Base-by-base conservation (phyloP, 2,329 filamentous ascomycete species). In the Venturia asperata region DNA sequence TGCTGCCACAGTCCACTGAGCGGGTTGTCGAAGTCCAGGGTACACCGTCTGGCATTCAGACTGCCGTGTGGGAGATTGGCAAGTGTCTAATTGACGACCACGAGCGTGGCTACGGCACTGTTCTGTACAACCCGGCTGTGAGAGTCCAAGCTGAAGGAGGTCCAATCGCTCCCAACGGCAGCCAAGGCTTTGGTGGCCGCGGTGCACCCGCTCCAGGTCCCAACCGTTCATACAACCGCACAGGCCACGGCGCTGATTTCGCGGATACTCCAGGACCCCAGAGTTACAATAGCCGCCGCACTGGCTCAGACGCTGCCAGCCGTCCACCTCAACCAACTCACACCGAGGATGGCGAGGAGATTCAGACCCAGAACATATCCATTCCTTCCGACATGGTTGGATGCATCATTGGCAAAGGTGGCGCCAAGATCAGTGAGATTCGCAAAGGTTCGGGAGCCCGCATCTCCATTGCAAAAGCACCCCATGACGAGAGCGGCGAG, bases 301-400 rank as follows among this genome's bases (percentile, higher is more conserved):
- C 92, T 67, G 90, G 92, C 75, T 89, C 90, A 21, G 92, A 97
- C 75, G 87, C 88, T 68, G 87, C 86, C 68, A 84, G 83, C 70
- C 90, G 92, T 68, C 90, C 90, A 65, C 91, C 77, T 10, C 76
- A 90, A 55, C 92, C 91, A 27, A 91, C 91, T 56, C 90, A 95
- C 73, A 92, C 94, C 68, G 93, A 97, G 78, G 95, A 97, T 69
- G 94, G 94, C 68, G 94, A 97, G 76, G 93, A 97, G 77, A 90
- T 97, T 67, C 93, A 97, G 78, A 99, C 94, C 1, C 94, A 99
- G 75, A 99, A 99, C 80, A 99, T 99, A 79, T 97, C 92, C 82
- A 99, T 99, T 73, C 94, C 94, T 34, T 92, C 94, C 61, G 94
- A 99, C 81, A 99, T 99, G 94, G 94, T 99, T 76, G 94, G 94